Percentiles rank a stretch among this genome's conserved stretches.
Evolutionary conservation across 1,284 basidiomycete genomes (phyloP).

Genomic region (Cutaneotrichosporon mucoides): DNA sequence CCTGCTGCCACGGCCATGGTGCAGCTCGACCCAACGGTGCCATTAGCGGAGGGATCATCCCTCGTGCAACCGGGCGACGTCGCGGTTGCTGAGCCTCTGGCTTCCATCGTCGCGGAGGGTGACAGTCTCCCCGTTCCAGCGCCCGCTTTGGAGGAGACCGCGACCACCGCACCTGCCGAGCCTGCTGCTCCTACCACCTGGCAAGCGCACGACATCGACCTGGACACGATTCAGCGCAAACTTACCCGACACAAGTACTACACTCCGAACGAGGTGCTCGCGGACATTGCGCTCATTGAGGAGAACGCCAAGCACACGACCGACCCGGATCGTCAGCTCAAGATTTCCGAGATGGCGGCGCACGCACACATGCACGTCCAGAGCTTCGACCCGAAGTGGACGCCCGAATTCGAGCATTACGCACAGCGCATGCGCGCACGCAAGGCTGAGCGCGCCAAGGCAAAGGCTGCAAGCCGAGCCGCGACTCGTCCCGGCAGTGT

Average conservation of each 20-base stretch:
- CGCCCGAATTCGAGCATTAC: slow-evolving; percentile 83
- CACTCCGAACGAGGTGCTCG: slow-evolving; percentile 79
- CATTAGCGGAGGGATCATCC: background rate
- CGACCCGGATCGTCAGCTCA: slow-evolving; percentile 71
- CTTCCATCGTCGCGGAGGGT: background rate
- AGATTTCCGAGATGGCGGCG: slow-evolving; percentile 85
- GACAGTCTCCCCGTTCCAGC: too few species aligned
- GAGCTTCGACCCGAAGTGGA: slow-evolving; percentile 79
- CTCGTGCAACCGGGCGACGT: background rate
- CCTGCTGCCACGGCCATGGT: background rate
- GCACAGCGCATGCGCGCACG: slow-evolving; percentile 69
- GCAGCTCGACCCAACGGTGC: slow-evolving; percentile 1
- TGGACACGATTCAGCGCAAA: slow-evolving; percentile 84
- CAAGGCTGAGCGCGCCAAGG: slow-evolving; percentile 54
- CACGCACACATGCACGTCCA: slow-evolving; percentile 76
- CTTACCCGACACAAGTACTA: slow-evolving; percentile 84
- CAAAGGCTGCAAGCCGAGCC: slow-evolving; percentile 75
- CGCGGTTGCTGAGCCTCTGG: background rate
- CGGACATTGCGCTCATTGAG: slow-evolving; percentile 83
- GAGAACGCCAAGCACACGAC: slow-evolving; percentile 71
- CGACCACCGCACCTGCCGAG: background rate
- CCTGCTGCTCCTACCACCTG: slow-evolving; percentile 17
- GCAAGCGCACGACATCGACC: slow-evolving; percentile 67
- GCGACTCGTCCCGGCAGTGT: slow-evolving; percentile 51
- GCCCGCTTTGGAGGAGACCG: background rate